phyloP scores from a whole-genome alignment of 306 rosid genomes.

The Lathyrus sativus region DNA sequence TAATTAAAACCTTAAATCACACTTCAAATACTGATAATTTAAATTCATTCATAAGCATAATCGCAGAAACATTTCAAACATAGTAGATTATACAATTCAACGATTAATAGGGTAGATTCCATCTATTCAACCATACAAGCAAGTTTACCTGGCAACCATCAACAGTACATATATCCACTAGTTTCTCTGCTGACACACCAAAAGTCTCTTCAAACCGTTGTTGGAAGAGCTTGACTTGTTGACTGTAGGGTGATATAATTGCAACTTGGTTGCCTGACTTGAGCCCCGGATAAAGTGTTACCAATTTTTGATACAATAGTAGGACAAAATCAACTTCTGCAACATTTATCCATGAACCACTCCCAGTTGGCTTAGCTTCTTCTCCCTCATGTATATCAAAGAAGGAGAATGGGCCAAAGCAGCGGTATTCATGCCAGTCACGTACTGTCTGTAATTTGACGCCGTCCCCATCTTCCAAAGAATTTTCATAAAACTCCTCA shows the following conservation, averaged over 20 bases:
- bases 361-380: slow-evolving; percentile 66
- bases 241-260: slow-evolving; percentile 80
- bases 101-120: no score
- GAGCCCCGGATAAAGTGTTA: slow-evolving; percentile 64
- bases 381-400: slow-evolving; percentile 78
- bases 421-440: slow-evolving; percentile 72
- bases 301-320: slow-evolving; percentile 69
- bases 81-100: no score
- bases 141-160: slow-evolving; percentile 93
- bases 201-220: slow-evolving; percentile 70
- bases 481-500: slow-evolving; percentile 72
- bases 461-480: slow-evolving; percentile 77
- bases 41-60: no score
- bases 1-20: no score
- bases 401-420: slow-evolving; percentile 92
- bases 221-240: slow-evolving; percentile 82
- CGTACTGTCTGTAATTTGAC: slow-evolving; percentile 58
- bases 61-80: no score
- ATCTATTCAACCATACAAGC: no score
- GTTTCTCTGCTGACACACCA: slow-evolving; percentile 71
- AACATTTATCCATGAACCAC: slow-evolving; percentile 75
- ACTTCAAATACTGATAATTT: no score
- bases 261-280: slow-evolving; percentile 80
- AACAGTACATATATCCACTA: slow-evolving; percentile 83
- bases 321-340: slow-evolving; percentile 91